Conservation (phyloP, 352 stramenopile genomes). For the Globisporangium barbulae region DNA sequence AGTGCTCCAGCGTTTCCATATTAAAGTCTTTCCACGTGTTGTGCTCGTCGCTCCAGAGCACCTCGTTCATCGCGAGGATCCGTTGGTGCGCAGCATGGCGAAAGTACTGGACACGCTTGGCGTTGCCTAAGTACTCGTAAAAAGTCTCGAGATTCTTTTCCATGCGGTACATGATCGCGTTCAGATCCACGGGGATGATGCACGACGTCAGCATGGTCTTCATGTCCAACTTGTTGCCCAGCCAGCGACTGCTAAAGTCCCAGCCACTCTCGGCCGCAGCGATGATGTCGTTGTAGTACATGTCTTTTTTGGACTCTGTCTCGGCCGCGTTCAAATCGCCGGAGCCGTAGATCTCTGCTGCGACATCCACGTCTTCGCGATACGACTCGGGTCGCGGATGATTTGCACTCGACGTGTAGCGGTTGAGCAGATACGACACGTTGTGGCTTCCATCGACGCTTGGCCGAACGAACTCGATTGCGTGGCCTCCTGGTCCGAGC, state of each 20-base stretch:
- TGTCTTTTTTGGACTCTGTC: conserved; percentile 50
- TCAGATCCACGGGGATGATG: conserved; percentile 84
- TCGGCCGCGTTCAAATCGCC: conserved; percentile 29
- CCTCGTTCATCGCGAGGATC: conserved; percentile 53
- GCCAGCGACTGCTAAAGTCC: conserved; percentile 89
- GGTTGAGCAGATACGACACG: conserved; percentile 57
- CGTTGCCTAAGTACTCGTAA: conserved; percentile 42
- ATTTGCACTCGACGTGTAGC: conserved; percentile 73
- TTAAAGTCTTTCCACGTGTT: conserved; percentile 75
- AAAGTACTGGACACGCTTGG: conserved; percentile 44
- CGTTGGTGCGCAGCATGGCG: conserved; percentile 34
- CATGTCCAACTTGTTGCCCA: conserved; percentile 57
- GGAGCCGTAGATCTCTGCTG: conserved; percentile 55
- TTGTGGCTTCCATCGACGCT: not conserved
- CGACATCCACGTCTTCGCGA: conserved; percentile 71
- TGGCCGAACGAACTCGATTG: conserved; percentile 40
- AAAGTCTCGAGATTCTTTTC: conserved; percentile 76
- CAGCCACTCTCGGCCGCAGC: conserved; percentile 86
- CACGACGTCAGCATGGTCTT: conserved; percentile 64
- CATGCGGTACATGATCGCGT: conserved; percentile 77
- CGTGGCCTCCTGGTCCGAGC: conserved; percentile 51
- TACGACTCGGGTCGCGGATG: conserved; percentile 86
- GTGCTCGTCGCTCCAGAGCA: conserved; percentile 62
- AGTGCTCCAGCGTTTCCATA: conserved; percentile 45
- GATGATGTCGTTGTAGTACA: conserved; percentile 84